phyloP scores from a whole-genome alignment of 2,329 filamentous ascomycete species.

The Beauveria australis region DNA sequence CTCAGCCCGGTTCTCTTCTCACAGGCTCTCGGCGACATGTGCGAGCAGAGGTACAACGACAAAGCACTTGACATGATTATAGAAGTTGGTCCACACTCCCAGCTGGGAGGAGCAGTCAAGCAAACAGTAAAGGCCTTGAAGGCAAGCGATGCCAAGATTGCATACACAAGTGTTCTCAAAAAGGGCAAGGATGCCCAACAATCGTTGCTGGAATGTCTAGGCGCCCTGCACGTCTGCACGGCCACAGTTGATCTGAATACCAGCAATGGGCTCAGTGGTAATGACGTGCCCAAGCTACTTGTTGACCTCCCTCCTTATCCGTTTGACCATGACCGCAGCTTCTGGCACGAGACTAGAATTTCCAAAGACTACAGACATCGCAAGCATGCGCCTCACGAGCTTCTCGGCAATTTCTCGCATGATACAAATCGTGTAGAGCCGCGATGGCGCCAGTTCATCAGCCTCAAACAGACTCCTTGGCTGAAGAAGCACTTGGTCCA shows the following conservation, averaged over 20 bases:
- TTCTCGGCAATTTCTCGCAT: background rate
- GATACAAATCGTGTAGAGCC: background rate
- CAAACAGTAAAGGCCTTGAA: background rate
- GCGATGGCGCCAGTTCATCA: background rate
- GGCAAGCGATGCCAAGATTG: background rate
- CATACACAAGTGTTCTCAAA: background rate
- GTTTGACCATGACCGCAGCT: background rate
- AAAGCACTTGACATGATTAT: background rate
- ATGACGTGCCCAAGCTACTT: background rate
- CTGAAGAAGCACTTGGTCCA: background rate
- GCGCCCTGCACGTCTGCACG: background rate
- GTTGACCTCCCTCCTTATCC: background rate
- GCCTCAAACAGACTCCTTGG: background rate
- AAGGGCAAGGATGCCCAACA: background rate
- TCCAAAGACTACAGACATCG: background rate
- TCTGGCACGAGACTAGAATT: background rate
- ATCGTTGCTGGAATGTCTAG: background rate
- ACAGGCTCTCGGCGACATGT: background rate
- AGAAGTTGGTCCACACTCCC: background rate
- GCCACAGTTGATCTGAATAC: background rate
- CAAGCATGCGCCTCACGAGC: background rate
- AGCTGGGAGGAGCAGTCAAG: background rate
- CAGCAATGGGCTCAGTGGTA: background rate
- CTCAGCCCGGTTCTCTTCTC: background rate
- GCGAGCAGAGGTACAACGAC: background rate